Percentiles rank a stretch among this genome's conserved stretches.
Evolutionary conservation across 495 filamentous ascomycete genomes (phyloP).

Genomic region (Talaromyces proteolyticus): DNA sequence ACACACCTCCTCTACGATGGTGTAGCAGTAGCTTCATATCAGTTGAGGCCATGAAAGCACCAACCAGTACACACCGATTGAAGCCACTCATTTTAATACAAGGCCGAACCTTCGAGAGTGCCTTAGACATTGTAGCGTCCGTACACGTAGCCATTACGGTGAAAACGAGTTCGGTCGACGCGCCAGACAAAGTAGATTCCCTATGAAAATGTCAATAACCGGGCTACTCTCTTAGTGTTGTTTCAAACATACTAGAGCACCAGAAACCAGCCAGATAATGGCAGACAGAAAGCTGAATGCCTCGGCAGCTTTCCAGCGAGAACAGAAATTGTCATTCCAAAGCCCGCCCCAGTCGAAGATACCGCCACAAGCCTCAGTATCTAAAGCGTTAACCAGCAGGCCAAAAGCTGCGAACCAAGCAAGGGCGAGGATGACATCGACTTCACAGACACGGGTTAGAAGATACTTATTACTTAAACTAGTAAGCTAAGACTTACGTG

Average conservation of each 20-base stretch:
- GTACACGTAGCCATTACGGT: neutral
- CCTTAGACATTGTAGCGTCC: conserved; percentile 6
- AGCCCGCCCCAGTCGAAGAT: conserved; percentile 44
- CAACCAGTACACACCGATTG: too few relatives aligned
- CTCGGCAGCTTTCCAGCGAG: conserved; percentile 59
- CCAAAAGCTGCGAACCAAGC: conserved; percentile 63
- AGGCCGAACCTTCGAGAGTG: too few relatives aligned
- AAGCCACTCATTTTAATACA: too few relatives aligned
- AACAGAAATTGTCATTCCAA: conserved; percentile 34
- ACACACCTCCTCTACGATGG: too few relatives aligned
- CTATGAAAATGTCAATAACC: too few relatives aligned
- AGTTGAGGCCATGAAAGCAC: too few relatives aligned
- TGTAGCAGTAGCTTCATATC: too few relatives aligned
- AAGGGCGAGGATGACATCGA: conserved; percentile 53
- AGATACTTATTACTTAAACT: neutral
- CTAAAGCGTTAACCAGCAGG: conserved; percentile 50
- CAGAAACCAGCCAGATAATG: conserved; percentile 58
- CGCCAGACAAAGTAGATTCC: conserved; percentile 9
- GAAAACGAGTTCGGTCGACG: neutral
- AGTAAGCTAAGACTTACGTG: conserved; percentile 24
- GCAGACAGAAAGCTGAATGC: conserved; percentile 66
- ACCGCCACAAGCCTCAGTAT: conserved; percentile 46
- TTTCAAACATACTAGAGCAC: conserved; percentile 43
- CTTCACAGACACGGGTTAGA: conserved; percentile 13
- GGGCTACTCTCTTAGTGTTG: too few relatives aligned